Conservation (phyloP, 2,329 filamentous ascomycete genomes). For the Penicillium sp. region DNA sequence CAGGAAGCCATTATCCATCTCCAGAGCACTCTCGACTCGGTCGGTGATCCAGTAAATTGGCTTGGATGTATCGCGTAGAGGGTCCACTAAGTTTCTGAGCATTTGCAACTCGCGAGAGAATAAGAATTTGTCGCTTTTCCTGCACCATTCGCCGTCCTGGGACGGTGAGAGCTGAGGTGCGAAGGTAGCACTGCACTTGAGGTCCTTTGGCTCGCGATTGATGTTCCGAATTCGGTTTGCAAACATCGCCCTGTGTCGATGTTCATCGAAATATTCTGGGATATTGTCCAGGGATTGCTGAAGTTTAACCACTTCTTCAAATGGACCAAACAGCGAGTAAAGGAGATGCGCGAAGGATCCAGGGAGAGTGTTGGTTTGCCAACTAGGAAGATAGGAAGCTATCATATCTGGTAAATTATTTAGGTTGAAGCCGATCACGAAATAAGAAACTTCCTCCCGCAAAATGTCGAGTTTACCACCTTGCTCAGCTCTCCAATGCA, state of each 20-base stretch:
- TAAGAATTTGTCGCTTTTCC: not conserved
- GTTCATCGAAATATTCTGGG: not conserved
- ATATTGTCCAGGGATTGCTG: not conserved
- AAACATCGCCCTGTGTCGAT: not conserved
- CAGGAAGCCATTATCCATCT: not conserved
- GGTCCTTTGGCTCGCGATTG: not conserved
- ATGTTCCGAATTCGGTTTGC: not conserved
- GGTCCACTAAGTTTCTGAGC: not conserved
- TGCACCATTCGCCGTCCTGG: not conserved
- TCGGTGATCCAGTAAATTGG: not conserved
- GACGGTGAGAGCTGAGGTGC: not conserved
- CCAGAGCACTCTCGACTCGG: not conserved
- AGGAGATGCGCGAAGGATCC: not conserved
- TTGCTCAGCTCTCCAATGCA: not conserved
- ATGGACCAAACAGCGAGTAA: not conserved
- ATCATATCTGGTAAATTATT: not conserved
- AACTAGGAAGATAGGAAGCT: not conserved
- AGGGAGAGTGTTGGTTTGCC: not conserved
- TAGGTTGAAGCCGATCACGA: not conserved
- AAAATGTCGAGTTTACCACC: not conserved
- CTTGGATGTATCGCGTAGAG: not conserved
- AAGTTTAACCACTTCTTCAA: not conserved
- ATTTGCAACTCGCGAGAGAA: not conserved
- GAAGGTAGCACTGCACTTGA: not conserved
- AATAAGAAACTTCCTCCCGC: not conserved